phyloP scores from a whole-genome alignment of 2,329 filamentous ascomycete species.

The Fusarium succisae region DNA sequence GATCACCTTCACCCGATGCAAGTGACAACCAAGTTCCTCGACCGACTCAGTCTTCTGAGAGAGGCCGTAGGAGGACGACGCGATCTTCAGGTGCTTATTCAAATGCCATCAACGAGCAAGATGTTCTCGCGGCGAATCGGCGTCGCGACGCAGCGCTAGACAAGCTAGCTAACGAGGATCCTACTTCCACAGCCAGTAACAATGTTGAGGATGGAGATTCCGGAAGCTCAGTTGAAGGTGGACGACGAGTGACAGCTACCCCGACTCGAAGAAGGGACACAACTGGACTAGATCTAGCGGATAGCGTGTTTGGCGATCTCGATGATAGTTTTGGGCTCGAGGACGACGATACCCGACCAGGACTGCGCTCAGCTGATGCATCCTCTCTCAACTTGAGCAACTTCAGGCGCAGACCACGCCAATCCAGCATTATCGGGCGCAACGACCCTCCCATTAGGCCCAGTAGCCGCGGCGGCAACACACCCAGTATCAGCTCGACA shows the following conservation, averaged over 20 bases:
- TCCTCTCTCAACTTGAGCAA: conserved; percentile 58
- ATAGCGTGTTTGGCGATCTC: conserved; percentile 58
- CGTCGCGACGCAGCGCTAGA: conserved; percentile 51
- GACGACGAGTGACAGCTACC: conserved; percentile 49
- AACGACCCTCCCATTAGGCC: conserved; percentile 63
- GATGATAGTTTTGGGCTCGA: conserved; percentile 55
- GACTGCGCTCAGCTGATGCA: conserved; percentile 53
- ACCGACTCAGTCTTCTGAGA: conserved; percentile 26
- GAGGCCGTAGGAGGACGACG: conserved; percentile 41
- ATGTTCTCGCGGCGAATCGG: conserved; percentile 39
- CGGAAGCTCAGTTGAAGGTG: conserved; percentile 49
- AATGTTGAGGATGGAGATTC: conserved; percentile 43
- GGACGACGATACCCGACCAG: conserved; percentile 49
- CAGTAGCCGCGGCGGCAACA: conserved; percentile 60
- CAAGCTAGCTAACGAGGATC: conserved; percentile 48
- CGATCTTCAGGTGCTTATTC: conserved; percentile 33
- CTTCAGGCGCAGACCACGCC: conserved; percentile 57
- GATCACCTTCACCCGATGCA: conserved; percentile 29
- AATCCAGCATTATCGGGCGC: conserved; percentile 61
- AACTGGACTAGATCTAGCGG: conserved; percentile 59
- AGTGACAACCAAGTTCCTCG: conserved; percentile 25
- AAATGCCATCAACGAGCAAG: conserved; percentile 40
- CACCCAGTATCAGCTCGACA: conserved; percentile 58
- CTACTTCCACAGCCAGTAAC: conserved; percentile 43
- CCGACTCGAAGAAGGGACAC: conserved; percentile 52